Conservation (phyloP, 306 rosid species). For the Fragaria ananassa region DNA sequence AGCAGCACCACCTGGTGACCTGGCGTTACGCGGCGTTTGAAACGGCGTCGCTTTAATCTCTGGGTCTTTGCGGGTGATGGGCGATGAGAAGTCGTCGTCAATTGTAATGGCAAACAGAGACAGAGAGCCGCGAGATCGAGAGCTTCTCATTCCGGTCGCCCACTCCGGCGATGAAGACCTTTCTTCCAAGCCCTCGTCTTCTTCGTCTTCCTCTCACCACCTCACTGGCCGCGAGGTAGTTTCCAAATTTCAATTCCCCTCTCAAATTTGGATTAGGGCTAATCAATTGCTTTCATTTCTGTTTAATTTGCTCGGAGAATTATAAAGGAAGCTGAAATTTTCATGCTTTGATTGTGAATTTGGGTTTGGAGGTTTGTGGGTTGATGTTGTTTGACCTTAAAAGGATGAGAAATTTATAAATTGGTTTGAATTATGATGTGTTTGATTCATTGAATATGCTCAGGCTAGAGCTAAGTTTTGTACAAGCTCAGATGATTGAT, state of each 20-base stretch:
- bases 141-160: slow-evolving; percentile 82
- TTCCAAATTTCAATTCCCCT: neutral
- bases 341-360: neutral
- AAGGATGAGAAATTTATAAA: neutral
- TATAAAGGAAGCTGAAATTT: neutral
- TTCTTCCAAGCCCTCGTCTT: slow-evolving; percentile 51
- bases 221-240: slow-evolving; percentile 67
- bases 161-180: slow-evolving; percentile 35
- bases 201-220: slow-evolving; percentile 50
- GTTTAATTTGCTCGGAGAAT: slow-evolving; percentile 5
- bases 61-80: slow-evolving; percentile 40
- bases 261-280: slow-evolving; percentile 17
- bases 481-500: too few species aligned
- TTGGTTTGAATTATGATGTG: too few species aligned
- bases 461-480: neutral
- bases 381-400: slow-evolving; percentile 18
- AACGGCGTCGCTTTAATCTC: slow-evolving; percentile 35
- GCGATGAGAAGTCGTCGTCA: slow-evolving; percentile 53
- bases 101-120: slow-evolving; percentile 59
- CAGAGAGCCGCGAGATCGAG: slow-evolving; percentile 63
- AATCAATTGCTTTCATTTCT: neutral
- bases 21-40: neutral
- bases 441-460: neutral
- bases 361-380: neutral
- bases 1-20: neutral